Evolutionary conservation across 768 basidiomycete species (phyloP), one percentile per base, ranked within the genome.

Genomic region (Cantharellus cinnabarinus): DNA sequence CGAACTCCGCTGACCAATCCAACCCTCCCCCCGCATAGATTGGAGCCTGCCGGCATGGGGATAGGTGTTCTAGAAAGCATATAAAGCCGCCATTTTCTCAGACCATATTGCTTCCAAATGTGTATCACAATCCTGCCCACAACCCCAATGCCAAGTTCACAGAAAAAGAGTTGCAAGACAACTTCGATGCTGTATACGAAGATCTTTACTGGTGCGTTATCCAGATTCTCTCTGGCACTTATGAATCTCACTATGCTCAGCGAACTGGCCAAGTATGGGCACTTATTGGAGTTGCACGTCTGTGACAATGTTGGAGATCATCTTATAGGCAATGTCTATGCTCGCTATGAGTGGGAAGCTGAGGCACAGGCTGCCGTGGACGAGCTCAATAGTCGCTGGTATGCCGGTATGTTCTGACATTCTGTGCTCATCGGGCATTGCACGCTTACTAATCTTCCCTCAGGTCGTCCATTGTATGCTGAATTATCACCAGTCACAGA

Each of bases 221-320:
- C 58, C 53, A 2, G 20, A 14, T 53, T 60, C 20, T 20, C 37
- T 59, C 15, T 20, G 7, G 58, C 7, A 14, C 10, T 34, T 42
- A 5, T 1, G 29, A 57, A 7, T 40, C 54, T 20, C 2, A 34
- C 29, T 39, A 48, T 54, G 42, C 5, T 4, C 56, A 73, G 74
- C 67, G 94, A 98, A 69, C 71, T 99, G 42, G 75, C 86, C 44
- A 95, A 97, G 71, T 97, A 89, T 68, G 95, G 95, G 3, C 86
- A 98, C 71, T 76, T 99, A 60, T 72, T 95, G 55, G 95, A 99
- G 72, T 76, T 99, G 61, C 95, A 99, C 71, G 93, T 99, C 7
- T 99, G 94, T 67, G 94, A 99, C 72, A 99, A 99, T 67, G 93
- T 99, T 41, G 95, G 95, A n/a, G 95, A 98, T 68, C 94, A 99